These are phyloP conservation scores for Celoporthe dispersa DNA, from an alignment of 2,329 filamentous ascomycete species.

Conservation along the genomic window DNA sequence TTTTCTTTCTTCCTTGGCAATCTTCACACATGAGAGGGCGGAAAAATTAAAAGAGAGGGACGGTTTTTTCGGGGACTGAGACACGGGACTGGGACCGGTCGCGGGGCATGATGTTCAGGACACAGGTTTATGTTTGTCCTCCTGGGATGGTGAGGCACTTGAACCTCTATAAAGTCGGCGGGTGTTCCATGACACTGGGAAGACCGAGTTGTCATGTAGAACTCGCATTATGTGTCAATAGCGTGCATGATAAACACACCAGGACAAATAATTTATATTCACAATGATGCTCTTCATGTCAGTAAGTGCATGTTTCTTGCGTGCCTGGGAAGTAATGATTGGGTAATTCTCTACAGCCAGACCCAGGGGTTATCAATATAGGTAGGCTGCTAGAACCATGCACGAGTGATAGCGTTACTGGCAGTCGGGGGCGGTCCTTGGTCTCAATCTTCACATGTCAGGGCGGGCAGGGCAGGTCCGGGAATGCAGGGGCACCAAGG, in stretches of 20 bases:
- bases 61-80: neutral
- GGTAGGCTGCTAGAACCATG: neutral
- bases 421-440: neutral
- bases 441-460: slow-evolving; percentile 10
- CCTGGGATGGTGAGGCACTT: neutral
- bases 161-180: neutral
- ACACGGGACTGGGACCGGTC: neutral
- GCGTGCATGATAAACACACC: neutral
- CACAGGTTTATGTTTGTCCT: neutral
- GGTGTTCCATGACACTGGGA: neutral
- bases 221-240: neutral
- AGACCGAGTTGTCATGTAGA: neutral
- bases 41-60: neutral
- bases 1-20: neutral
- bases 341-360: neutral
- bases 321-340: neutral
- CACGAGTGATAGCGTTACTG: neutral
- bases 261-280: slow-evolving; percentile 10
- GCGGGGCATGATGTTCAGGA: neutral
- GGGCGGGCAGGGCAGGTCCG: neutral
- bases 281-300: neutral
- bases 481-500: neutral
- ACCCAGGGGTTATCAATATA: neutral
- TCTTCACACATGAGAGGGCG: neutral
- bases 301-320: neutral